phyloP scores from a whole-genome alignment of 108 stramenopile species.

The Aurantiochytrium sp. region DNA sequence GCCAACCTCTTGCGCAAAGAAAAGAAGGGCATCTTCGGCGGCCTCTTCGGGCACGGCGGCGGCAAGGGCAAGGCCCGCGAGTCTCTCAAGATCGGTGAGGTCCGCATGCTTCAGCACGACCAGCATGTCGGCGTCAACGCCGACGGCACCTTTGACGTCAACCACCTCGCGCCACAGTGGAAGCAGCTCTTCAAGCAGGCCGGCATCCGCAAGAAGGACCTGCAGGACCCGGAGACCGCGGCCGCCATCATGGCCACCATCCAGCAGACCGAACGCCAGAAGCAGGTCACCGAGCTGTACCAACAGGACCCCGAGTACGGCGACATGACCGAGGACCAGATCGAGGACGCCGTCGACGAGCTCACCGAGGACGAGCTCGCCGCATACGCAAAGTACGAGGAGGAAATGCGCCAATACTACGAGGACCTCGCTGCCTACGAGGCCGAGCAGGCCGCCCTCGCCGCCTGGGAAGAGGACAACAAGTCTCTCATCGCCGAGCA shows the following conservation, averaged over 20 bases:
- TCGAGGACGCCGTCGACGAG: slow-evolving; percentile 3
- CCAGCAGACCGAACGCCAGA: neutral
- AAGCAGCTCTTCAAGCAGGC: neutral
- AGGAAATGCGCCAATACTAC: neutral
- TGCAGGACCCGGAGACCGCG: neutral
- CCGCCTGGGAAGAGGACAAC: slow-evolving; percentile 19
- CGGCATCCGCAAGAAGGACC: neutral
- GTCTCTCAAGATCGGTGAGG: neutral
- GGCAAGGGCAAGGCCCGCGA: neutral
- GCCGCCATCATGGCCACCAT: neutral
- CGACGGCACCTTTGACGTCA: slow-evolving; percentile 1
- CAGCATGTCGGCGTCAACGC: slow-evolving; percentile 24
- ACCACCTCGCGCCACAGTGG: neutral
- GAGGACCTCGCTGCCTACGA: slow-evolving; percentile 28
- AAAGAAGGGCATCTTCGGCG: neutral
- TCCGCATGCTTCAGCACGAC: slow-evolving; percentile 12
- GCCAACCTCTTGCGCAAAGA: neutral
- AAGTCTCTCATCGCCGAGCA: neutral
- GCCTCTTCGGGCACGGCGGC: neutral
- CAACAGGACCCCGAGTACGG: neutral
- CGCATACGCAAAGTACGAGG: slow-evolving; percentile 4
- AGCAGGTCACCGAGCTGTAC: neutral
- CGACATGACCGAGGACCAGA: neutral
- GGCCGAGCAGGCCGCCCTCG: slow-evolving; percentile 14
- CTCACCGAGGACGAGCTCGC: neutral